A percentile compares a stretch with the other conserved stretches of the same genome.
phyloP scores from a whole-genome alignment of 2,329 filamentous ascomycete genomes.

The Trichoderma sp. region DNA sequence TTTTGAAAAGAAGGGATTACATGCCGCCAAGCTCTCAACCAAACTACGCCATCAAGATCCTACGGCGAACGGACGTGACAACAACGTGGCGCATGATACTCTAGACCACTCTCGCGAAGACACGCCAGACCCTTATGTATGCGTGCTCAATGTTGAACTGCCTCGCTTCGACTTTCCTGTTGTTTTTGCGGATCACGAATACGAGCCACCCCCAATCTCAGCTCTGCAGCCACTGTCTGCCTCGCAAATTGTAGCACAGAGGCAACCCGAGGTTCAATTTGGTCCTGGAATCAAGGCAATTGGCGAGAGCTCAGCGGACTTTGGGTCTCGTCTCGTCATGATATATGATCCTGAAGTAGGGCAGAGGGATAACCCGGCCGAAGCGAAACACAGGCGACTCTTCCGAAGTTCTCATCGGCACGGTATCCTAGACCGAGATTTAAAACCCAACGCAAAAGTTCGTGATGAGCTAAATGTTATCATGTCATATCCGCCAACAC shows the following conservation, averaged over 20 bases:
- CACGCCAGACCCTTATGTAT: constrained; percentile 55
- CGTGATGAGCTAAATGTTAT: constrained; percentile 91
- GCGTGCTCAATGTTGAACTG: constrained; percentile 86
- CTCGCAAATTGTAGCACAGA: constrained; percentile 71
- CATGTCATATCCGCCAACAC: constrained; percentile 89
- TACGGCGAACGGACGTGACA: constrained; percentile 33
- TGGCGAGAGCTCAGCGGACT: constrained; percentile 50
- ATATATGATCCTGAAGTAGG: constrained; percentile 95
- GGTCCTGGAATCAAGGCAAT: constrained; percentile 83
- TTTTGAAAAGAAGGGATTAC: constrained; percentile 73
- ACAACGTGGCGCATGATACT: constrained; percentile 33
- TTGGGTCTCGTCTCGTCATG: constrained; percentile 67
- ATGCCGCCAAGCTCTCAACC: constrained; percentile 64
- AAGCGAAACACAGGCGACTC: constrained; percentile 89
- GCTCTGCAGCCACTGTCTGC: constrained; percentile 60
- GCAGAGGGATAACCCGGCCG: constrained; percentile 86
- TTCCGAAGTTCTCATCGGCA: constrained; percentile 89
- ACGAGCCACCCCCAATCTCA: constrained; percentile 80
- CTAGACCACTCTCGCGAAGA: constrained; percentile 45
- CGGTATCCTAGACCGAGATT: constrained; percentile 89
- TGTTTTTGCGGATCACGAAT: constrained; percentile 93
- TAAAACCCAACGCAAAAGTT: constrained; percentile 95
- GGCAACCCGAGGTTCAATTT: constrained; percentile 83
- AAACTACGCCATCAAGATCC: constrained; percentile 57
- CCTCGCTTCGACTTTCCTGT: constrained; percentile 94